Conservation (phyloP, 306 rosid species). For the Rubus idaeus region DNA sequence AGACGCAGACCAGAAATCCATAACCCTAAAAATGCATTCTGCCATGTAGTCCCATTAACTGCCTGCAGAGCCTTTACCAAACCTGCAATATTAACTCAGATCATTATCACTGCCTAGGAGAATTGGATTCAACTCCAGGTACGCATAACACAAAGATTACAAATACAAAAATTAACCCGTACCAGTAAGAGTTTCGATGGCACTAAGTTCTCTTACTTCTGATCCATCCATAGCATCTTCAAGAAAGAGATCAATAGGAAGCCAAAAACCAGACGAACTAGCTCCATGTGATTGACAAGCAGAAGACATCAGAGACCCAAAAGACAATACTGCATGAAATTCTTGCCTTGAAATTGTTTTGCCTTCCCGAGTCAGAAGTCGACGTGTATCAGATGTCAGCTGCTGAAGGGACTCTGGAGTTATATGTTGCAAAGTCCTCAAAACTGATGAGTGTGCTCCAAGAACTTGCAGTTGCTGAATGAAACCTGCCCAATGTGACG, state of each 20-base stretch:
- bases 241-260: slow-evolving; percentile 85
- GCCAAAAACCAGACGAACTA: slow-evolving; percentile 74
- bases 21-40: slow-evolving; percentile 73
- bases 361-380: slow-evolving; percentile 42
- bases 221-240: slow-evolving; percentile 87
- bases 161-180: slow-evolving; percentile 22
- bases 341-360: slow-evolving; percentile 48
- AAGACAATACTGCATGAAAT: slow-evolving; percentile 50
- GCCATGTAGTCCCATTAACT: slow-evolving; percentile 74
- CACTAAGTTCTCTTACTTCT: slow-evolving; percentile 59
- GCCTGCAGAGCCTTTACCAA: slow-evolving; percentile 74
- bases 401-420: slow-evolving; percentile 55
- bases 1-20: slow-evolving; percentile 90
- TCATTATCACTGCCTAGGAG: slow-evolving; percentile 23
- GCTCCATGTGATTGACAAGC: slow-evolving; percentile 56
- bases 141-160: not conserved
- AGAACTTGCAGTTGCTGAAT: slow-evolving; percentile 57
- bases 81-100: slow-evolving; percentile 55
- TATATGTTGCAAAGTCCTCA: slow-evolving; percentile 57
- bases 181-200: slow-evolving; percentile 74
- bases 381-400: slow-evolving; percentile 50
- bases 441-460: slow-evolving; percentile 59
- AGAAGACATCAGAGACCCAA: slow-evolving; percentile 51
- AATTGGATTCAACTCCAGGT: slow-evolving; percentile 7
- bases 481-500: slow-evolving; percentile 70